phyloP scores from a whole-genome alignment of 495 filamentous ascomycete species.

The Talaromyces adpressus region DNA sequence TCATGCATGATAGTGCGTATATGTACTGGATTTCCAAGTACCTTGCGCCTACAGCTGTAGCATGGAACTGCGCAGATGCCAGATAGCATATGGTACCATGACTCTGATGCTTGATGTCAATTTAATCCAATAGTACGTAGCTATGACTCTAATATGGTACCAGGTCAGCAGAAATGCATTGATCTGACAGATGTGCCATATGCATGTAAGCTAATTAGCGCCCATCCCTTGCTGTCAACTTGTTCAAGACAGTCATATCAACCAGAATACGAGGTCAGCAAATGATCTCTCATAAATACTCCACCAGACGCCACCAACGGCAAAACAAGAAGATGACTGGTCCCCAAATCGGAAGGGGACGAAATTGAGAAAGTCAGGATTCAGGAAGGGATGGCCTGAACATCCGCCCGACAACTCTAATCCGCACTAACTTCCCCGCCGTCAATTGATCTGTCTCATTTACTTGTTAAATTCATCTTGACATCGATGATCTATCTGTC shows the following conservation, averaged over 20 bases:
- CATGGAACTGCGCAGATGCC: not conserved
- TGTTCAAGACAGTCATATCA: not conserved
- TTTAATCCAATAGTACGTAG: not conserved
- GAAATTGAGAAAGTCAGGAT: not conserved
- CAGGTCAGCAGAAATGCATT: not conserved
- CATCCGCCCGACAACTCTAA: not conserved
- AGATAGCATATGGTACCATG: not conserved
- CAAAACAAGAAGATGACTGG: not conserved
- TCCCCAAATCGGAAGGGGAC: not conserved
- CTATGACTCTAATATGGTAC: not conserved
- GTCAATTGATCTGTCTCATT: constrained; percentile 1
- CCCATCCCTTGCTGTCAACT: not conserved
- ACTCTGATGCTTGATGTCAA: not conserved
- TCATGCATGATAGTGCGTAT: not conserved
- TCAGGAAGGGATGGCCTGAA: not conserved
- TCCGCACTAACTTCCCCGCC: not conserved
- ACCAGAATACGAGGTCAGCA: not conserved
- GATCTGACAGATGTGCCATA: not conserved
- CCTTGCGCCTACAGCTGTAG: not conserved
- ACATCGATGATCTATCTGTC: not conserved
- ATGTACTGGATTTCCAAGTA: not conserved
- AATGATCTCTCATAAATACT: not conserved
- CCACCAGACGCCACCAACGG: not conserved
- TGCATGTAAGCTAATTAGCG: not conserved
- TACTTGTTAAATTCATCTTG: not conserved